Conservation (phyloP, 495 filamentous ascomycete genomes). For the Polyplosphaeria fusca region DNA sequence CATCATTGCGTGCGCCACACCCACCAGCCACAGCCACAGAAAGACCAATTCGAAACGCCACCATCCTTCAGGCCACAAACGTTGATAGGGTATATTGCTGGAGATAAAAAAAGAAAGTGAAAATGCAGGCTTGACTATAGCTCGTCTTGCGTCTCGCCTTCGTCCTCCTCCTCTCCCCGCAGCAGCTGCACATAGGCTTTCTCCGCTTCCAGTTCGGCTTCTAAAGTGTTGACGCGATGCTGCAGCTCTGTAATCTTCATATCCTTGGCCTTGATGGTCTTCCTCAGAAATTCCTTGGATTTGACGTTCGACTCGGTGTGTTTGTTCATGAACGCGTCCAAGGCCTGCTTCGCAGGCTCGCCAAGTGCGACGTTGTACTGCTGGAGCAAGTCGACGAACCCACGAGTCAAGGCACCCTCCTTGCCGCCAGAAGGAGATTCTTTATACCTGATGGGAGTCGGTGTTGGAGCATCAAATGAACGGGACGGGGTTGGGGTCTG, state of each 20-base stretch:
- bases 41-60: no score
- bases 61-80: no score
- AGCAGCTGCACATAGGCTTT: slow-evolving; percentile 37
- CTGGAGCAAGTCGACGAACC: slow-evolving; percentile 52
- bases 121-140: no score
- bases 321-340: slow-evolving; percentile 50
- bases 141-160: no score
- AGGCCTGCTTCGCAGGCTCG: slow-evolving; percentile 28
- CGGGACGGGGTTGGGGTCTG: no score
- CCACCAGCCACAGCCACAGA: no score
- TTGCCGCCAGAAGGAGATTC: slow-evolving; percentile 10
- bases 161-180: slow-evolving; percentile 14
- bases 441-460: slow-evolving; percentile 50
- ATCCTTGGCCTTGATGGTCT: slow-evolving; percentile 61
- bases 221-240: slow-evolving; percentile 47
- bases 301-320: slow-evolving; percentile 44
- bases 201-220: slow-evolving; percentile 53
- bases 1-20: no score
- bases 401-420: slow-evolving; percentile 49
- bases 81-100: no score
- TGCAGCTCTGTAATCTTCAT: slow-evolving; percentile 53
- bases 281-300: slow-evolving; percentile 57
- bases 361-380: slow-evolving; percentile 46
- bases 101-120: no score
- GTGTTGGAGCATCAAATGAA: no score